Conservation (phyloP, 192 early-diverging fungal genomes). For the Dispira simplex region DNA sequence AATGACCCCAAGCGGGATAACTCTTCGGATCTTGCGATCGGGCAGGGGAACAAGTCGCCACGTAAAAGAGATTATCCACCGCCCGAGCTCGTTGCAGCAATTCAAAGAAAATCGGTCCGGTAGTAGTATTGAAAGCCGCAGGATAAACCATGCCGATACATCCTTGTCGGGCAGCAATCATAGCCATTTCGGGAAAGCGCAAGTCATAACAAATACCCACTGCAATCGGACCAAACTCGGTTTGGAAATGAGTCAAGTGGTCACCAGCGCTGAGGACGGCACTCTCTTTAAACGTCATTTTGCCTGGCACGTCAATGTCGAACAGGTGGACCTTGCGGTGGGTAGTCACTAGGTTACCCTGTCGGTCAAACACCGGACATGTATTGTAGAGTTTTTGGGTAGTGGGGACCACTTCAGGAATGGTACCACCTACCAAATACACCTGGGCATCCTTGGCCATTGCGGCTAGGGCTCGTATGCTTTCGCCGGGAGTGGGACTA, state of each 20-base stretch:
- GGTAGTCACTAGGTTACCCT: slow-evolving; percentile 37
- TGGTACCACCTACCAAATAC: slow-evolving; percentile 80
- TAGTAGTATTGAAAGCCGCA: slow-evolving; percentile 91
- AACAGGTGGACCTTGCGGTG: slow-evolving; percentile 88
- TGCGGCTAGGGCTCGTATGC: slow-evolving; percentile 48
- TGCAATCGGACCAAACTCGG: slow-evolving; percentile 74
- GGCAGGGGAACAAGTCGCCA: slow-evolving; percentile 93
- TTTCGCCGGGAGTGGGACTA: slow-evolving; percentile 37
- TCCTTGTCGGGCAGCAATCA: slow-evolving; percentile 72
- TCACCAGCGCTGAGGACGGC: slow-evolving; percentile 66
- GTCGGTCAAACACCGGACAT: slow-evolving; percentile 59
- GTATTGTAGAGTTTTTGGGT: slow-evolving; percentile 66
- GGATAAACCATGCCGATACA: slow-evolving; percentile 94
- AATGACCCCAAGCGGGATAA: slow-evolving; percentile 94
- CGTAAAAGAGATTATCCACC: slow-evolving; percentile 85
- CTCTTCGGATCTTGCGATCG: slow-evolving; percentile 26
- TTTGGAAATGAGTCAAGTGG: slow-evolving; percentile 59
- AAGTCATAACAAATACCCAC: slow-evolving; percentile 97
- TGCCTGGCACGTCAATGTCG: slow-evolving; percentile 90
- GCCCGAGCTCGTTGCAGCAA: slow-evolving; percentile 70
- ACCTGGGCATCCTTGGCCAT: slow-evolving; percentile 83
- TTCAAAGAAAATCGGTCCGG: slow-evolving; percentile 95
- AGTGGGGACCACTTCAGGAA: slow-evolving; percentile 56
- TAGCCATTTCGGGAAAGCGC: slow-evolving; percentile 91
- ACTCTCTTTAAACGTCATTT: slow-evolving; percentile 82